Evolutionary conservation across 495 filamentous ascomycete genomes (phyloP), one percentile per base, ranked within the genome.

Genomic region (Aspergillus funiculosus): DNA sequence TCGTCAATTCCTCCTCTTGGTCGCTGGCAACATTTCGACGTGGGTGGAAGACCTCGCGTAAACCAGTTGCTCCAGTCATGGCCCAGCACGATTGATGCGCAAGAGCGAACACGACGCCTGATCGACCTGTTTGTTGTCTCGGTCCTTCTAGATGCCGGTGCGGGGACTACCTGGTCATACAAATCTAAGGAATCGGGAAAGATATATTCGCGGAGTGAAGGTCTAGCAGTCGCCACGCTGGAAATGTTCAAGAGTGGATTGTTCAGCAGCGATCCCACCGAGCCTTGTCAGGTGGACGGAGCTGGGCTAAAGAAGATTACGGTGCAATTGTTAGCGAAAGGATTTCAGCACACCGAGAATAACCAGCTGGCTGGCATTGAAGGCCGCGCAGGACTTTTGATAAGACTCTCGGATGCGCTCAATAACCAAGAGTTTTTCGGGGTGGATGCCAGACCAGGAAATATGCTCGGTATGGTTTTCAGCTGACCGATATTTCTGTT

Each of bases 171-270:
- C 41, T 86, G 82, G 82, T 84, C 81, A 28, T 98, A 94, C 67
- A 89, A 83, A 67, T 89, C 87, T 46, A 84, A 85, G 52, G 88
- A 96, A 59, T 94, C 89, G 49, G 90, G 90, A 22, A 85, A 81
- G 47, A 57, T 84, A 10, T 97, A 89, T 60, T 76, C 81, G 28
- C 78, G 92, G 28, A 95, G 89, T 43, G 92, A 98, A 62, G 92
- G 92, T 17, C 71, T 98, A 51, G 92, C 92, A 4, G 83, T 98
- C 32, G 92, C 94, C 17, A 91, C 85, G 62, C 66, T 98, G 59
- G 92, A 97, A 57, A 98, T 98, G 92, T 98, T 97, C 71, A 95
- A 92, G 67, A 74, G 79, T 41, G 92, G 92, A n/a, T 56, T 87
- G 32, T 98, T 98, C 68, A 94, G 87, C 51, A 87, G 89, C 56